Conservation (phyloP, 2,329 filamentous ascomycete species). For the Nemania sp. region DNA sequence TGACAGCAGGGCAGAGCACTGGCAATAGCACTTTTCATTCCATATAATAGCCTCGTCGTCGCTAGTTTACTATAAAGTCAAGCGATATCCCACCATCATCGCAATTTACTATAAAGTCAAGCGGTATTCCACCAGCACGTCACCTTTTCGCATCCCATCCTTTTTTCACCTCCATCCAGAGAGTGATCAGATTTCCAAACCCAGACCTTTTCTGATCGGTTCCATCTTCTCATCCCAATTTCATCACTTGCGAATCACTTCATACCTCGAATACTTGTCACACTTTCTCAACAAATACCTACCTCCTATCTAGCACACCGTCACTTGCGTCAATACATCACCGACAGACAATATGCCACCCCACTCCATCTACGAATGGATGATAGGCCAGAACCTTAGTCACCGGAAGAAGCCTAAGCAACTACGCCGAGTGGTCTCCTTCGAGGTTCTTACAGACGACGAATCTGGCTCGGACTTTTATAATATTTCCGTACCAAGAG, state of each 20-base stretch:
- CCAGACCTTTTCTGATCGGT: neutral
- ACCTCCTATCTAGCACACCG: neutral
- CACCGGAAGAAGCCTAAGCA: constrained; percentile 15
- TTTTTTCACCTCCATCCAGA: neutral
- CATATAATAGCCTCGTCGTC: neutral
- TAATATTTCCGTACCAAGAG: constrained; percentile 62
- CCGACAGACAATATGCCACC: constrained; percentile 51
- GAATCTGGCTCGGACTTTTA: constrained; percentile 63
- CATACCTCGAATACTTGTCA: neutral
- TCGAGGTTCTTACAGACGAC: constrained; percentile 64
- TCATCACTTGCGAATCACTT: neutral
- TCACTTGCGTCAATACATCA: neutral
- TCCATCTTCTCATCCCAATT: neutral
- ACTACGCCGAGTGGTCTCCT: constrained; percentile 46
- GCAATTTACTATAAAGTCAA: neutral
- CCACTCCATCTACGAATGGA: constrained; percentile 56
- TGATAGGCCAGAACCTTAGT: constrained; percentile 55
- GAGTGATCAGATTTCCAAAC: neutral
- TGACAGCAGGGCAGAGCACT: neutral
- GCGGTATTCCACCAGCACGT: neutral
- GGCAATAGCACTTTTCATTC: neutral
- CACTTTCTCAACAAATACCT: neutral
- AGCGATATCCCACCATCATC: neutral
- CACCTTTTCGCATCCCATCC: neutral
- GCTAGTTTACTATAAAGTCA: neutral